Percentiles rank a stretch among this genome's conserved stretches.
Conservation (phyloP, 345 rosid species). For the Tarenaya hassleriana region DNA sequence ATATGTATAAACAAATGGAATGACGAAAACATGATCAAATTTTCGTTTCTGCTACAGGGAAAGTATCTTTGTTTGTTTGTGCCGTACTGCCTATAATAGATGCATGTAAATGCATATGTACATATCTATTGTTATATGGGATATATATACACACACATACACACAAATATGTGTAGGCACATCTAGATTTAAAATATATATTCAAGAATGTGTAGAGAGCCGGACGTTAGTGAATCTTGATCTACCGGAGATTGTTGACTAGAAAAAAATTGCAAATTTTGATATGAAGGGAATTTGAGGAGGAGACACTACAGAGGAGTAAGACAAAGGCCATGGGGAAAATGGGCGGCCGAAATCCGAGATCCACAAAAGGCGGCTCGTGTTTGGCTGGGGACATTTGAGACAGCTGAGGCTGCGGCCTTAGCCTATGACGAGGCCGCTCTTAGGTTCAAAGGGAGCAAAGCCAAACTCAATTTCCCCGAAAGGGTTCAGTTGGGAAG, state of each 20-base stretch:
- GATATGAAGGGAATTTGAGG: slow-evolving; percentile 29
- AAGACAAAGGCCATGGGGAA: slow-evolving; percentile 64
- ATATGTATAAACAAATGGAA: background rate
- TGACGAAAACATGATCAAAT: background rate
- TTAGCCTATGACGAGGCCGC: slow-evolving; percentile 80
- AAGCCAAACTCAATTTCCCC: slow-evolving; percentile 79
- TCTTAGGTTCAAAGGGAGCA: slow-evolving; percentile 76
- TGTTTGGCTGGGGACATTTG: slow-evolving; percentile 72
- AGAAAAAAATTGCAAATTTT: slow-evolving; percentile 5
- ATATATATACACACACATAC: no score
- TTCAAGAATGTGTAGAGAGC: background rate
- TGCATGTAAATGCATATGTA: no score
- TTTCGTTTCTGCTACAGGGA: background rate
- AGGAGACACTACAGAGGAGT: slow-evolving; percentile 60
- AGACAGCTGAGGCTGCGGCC: slow-evolving; percentile 75
- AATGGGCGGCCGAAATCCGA: slow-evolving; percentile 60
- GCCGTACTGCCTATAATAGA: background rate
- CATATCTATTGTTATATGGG: no score
- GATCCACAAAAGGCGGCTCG: slow-evolving; percentile 62
- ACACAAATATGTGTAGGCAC: no score
- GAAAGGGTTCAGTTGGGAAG: slow-evolving; percentile 56
- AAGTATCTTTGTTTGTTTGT: slow-evolving; percentile 4
- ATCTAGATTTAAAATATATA: no score
- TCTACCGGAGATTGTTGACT: background rate
- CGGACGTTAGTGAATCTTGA: background rate